A percentile compares a stretch with the other conserved stretches of the same genome.
These are phyloP conservation scores for Dactylorhiza incarnata DNA, from an alignment of 106 monocot species.

Conservation along the genomic window DNA sequence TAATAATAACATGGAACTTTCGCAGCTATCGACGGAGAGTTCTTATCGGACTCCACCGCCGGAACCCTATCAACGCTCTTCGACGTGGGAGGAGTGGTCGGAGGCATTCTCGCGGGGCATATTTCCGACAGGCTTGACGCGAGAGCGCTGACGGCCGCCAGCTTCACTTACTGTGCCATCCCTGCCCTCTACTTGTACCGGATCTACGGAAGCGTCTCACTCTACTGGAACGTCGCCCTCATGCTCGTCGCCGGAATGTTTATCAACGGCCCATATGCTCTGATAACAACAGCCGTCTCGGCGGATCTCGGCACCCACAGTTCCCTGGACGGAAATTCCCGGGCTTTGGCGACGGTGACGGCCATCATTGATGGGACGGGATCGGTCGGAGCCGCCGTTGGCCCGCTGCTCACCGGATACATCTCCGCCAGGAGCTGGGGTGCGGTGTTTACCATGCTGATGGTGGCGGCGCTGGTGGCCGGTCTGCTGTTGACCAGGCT, in stretches of 20 bases:
- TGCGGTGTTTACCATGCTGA: conserved; percentile 82
- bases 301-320: conserved; percentile 83
- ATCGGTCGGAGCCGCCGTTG: conserved; percentile 78
- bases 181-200: conserved; percentile 80
- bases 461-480: conserved; percentile 62
- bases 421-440: conserved; percentile 76
- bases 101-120: conserved; percentile 88
- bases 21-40: conserved; percentile 63
- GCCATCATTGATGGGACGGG: conserved; percentile 95
- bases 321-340: conserved; percentile 70
- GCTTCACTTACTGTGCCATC: conserved; percentile 84
- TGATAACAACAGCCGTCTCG: conserved; percentile 90
- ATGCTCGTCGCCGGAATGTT: conserved; percentile 81
- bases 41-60: conserved; percentile 56
- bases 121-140: conserved; percentile 77
- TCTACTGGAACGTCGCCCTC: conserved; percentile 53
- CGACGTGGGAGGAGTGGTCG: conserved; percentile 87
- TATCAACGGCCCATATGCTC: conserved; percentile 84
- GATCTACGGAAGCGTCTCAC: conserved; percentile 56
- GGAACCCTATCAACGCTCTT: conserved; percentile 81
- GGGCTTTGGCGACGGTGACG: conserved; percentile 81
- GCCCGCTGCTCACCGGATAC: conserved; percentile 80
- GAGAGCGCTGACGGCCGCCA: conserved; percentile 73
- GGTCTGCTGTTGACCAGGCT: conserved; percentile 73
- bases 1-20: background rate